These are phyloP conservation scores for Pouteria glomerata DNA, from an alignment of 148 eudicot genomes.

Conservation along the genomic window DNA sequence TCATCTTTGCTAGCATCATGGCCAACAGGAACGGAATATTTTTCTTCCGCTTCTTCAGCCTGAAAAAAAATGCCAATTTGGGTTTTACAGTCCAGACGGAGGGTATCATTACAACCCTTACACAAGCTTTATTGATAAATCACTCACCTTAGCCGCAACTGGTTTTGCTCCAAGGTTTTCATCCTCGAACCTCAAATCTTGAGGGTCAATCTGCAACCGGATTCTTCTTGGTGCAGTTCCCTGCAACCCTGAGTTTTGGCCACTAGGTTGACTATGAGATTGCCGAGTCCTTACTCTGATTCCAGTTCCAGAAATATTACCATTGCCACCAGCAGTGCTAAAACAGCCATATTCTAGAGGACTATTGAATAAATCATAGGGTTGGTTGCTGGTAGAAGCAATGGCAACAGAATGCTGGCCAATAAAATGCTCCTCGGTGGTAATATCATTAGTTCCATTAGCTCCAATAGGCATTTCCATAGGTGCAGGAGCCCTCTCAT, in stretches of 20 bases:
- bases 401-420: neutral
- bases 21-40: neutral
- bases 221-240: slow-evolving; percentile 82
- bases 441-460: slow-evolving; percentile 2
- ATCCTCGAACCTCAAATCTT: slow-evolving; percentile 11
- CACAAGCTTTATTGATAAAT: neutral
- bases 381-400: slow-evolving; percentile 25
- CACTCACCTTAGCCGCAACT: slow-evolving; percentile 25
- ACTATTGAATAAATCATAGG: slow-evolving; percentile 20
- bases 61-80: slow-evolving; percentile 20
- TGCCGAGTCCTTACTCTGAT: no score
- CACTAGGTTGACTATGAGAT: no score
- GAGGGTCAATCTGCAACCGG: slow-evolving; percentile 36
- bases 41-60: slow-evolving; percentile 18
- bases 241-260: no score
- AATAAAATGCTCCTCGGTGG: neutral
- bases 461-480: neutral
- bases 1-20: neutral
- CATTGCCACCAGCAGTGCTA: no score
- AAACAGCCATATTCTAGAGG: slow-evolving; percentile 15
- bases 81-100: neutral
- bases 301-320: no score
- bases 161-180: slow-evolving; percentile 12
- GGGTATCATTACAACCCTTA: neutral
- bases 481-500: neutral